Evolutionary conservation across 371 early-diverging fungal species (phyloP), one percentile per base, ranked within the genome.

Genomic region (Apophysomyces ossiformis): DNA sequence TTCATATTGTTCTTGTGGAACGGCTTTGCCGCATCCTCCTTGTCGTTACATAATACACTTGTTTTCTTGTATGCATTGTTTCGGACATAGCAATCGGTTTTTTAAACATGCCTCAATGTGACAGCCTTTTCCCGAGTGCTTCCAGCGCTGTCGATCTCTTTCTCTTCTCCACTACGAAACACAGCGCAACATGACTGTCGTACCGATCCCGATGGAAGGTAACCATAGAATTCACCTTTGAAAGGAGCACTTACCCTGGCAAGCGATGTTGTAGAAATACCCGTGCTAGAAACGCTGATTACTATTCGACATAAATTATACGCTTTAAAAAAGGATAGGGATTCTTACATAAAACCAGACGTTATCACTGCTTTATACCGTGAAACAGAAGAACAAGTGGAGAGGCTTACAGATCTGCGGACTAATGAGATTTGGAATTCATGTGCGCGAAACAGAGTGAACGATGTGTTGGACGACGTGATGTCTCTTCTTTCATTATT

Each of bases 401-500:
- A 80, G 38, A 64, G 64, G 7, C 60, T 92, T 26, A 78, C 84
- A 45, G 76, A 76, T 9, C 71, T 87, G 39, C 82, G 90, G 12
- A 68, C 70, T 5, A 75, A 74, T 32, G 70, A 78, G 46, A 61
- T 81, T 45, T 77, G 77, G 82, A 74, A 71, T 38, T 26, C 75
- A 12, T 58, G 66, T 46, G 61, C 58, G 7, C 85, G 84, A 54
- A 93, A 90, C 72, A 78, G 90, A 57, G 78, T 91, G 13, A 90
- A 93, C 65, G 86, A 85, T 63, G 89, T 92, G 18, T 71, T 93
- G n/a, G 92, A 93, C 63, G 92, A 92, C 54, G 89, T 90, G 64
- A 92, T 89, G 85, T 89, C 91, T 45, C 77, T 93, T 46, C 79
- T 93, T 26, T 91, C 91, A 9, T 73, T 93, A 58, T 93, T 92